Evolutionary conservation across 2,329 filamentous ascomycete species (phyloP), one percentile per base, ranked within the genome.

Genomic region (Podosphaera fusca): DNA sequence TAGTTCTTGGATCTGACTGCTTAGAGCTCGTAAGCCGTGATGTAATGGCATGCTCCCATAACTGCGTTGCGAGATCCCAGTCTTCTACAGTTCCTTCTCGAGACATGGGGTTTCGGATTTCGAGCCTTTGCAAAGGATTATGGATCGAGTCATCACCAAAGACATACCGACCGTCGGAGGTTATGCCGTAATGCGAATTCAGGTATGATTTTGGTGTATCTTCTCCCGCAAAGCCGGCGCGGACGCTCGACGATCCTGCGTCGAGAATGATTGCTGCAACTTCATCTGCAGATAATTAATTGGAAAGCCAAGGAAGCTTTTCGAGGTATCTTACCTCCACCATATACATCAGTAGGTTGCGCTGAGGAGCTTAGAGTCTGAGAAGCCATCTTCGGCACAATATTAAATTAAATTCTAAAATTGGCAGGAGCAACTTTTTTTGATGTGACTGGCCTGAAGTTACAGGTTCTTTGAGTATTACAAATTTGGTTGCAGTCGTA

Each of bases 211-310:
- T 96, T 64, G 92, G 92, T 0, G 88, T 84, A 72, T 98, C 92
- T 78, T 98, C 94, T 67, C 94, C 92, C 10, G 94, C 94, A 67
- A 96, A 98, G 58, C 92, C 92, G 59, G 89, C 92, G 71, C 94
- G 88, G 46, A 86, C 89, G 63, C 81, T 84, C 67, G 85, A 87
- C 73, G 88, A 95, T 60, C 94, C 92, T 2, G 92, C 86, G 68
- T 98, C 92, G 67, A 98, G 86, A 42, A 98, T 87, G 64, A 98
- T 85, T 56, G 94, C 94, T 40, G 89, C 94, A 62, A 98, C 89
- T 74, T 98, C 92, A 75, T 98, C 92, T 95, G 65, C 9, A 21
- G 2, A 58, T 55, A 55, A 56, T 29, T 45, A 40, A 36, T 55
- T 30, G 29, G 30, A 47, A 58, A 67, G 34, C 12, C 59, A 1